A percentile compares a stretch with the other conserved stretches of the same genome.
These are phyloP conservation scores for Tuctoria greenei DNA, from an alignment of 176 grass and related monocot species.

Conservation along the genomic window DNA sequence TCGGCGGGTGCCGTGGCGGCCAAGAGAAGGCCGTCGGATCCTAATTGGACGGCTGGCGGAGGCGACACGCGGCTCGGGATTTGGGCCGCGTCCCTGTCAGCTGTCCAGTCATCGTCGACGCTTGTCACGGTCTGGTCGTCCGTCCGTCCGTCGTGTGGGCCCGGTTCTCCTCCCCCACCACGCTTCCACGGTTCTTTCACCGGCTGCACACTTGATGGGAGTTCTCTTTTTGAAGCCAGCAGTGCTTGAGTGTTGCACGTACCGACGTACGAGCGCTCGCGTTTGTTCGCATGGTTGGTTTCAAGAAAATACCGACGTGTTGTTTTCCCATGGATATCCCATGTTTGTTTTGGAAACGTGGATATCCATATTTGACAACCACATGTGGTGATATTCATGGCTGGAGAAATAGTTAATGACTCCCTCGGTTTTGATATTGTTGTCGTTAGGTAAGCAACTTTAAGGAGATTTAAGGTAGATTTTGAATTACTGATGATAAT, in stretches of 20 bases:
- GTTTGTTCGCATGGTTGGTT: no score
- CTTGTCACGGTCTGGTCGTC: neutral
- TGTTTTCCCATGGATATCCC: no score
- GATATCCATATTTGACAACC: no score
- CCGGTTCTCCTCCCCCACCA: neutral
- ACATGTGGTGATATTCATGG: no score
- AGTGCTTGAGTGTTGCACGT: neutral
- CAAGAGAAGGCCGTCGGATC: conserved; percentile 18
- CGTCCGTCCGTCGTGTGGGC: neutral
- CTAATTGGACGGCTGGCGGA: neutral
- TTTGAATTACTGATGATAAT: no score
- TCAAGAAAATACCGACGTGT: no score
- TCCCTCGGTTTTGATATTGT: no score
- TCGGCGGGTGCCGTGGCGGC: neutral
- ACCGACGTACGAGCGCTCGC: neutral
- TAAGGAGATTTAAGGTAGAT: no score
- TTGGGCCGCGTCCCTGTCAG: neutral
- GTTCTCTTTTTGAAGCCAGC: neutral
- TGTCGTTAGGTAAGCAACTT: no score
- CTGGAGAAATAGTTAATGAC: no score
- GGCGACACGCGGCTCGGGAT: neutral
- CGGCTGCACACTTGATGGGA: neutral
- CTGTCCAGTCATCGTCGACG: neutral
- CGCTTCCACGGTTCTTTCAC: neutral
- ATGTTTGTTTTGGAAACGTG: no score